Conservation (phyloP, 2,329 filamentous ascomycete species). For the Diaporthe ampelina region DNA sequence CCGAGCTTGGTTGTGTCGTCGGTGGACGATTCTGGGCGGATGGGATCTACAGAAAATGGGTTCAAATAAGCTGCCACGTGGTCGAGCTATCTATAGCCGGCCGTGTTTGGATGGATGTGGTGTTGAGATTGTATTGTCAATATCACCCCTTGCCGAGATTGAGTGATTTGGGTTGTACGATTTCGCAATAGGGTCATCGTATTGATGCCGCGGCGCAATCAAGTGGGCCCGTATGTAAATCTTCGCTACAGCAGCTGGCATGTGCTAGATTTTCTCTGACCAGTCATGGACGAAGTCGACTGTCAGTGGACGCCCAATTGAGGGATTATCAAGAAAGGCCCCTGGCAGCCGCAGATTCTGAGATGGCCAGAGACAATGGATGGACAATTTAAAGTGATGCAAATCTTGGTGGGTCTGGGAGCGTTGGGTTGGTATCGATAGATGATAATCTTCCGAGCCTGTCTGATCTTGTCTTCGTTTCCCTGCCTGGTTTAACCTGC, state of each 20-base stretch:
- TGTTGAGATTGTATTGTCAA: not conserved
- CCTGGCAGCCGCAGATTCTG: conserved; percentile 12
- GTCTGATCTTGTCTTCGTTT: not conserved
- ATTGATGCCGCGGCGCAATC: not conserved
- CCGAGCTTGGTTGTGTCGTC: too few relatives aligned
- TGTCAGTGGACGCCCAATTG: not conserved
- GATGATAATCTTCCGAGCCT: not conserved
- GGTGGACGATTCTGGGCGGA: too few relatives aligned
- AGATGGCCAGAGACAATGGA: not conserved
- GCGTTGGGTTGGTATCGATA: not conserved
- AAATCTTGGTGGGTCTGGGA: not conserved
- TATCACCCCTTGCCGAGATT: conserved; percentile 18
- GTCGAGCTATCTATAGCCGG: not conserved
- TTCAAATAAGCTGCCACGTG: too few relatives aligned
- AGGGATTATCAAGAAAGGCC: not conserved
- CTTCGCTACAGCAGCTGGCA: not conserved
- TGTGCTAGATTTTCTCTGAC: too few relatives aligned
- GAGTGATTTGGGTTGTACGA: not conserved
- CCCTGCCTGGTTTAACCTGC: not conserved
- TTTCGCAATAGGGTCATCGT: not conserved
- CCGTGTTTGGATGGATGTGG: not conserved
- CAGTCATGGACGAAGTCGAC: not conserved
- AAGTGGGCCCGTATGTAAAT: not conserved
- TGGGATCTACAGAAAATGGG: too few relatives aligned
- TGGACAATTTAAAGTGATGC: conserved; percentile 15